Evolutionary conservation across 768 basidiomycete genomes (phyloP), one percentile per base, ranked within the genome.

Genomic region (Hericium coralloides): DNA sequence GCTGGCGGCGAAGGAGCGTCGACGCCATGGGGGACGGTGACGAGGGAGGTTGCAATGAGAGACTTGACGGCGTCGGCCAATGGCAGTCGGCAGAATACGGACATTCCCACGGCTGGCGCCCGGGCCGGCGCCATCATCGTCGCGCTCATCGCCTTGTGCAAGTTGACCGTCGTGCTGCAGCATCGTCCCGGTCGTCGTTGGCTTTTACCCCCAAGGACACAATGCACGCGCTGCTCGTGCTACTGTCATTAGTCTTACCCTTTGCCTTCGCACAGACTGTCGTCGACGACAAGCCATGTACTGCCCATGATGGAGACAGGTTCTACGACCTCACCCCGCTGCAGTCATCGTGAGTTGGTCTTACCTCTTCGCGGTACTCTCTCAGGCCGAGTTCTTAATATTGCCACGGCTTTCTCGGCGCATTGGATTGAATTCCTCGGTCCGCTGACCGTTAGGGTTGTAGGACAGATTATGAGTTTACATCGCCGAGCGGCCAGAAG

Each of bases 251-350:
- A 8, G 31, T 31, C 31, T 31, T 31, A 31, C 31, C 31, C 7
- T 31, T 53, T 58, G 43, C 58, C 54, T 17, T 55, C 56, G 18
- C 38, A 17, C 63, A 55, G 37, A 26, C 43, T 52, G 36, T 65
- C 49, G 70, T 73, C 52, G 67, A 66, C 25, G 84, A 88, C 15
- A 75, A 76, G 49, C 74, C 81, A n/a, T 90, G 88, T 63, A 85
- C 84, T 2, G 65, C 76, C 1, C 79, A 78, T 60, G 73, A 78
- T 18, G 72, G 75, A 36, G 80, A 79, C 25, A 80, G 79, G 37
- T 86, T 74, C 68, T 91, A 83, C 59, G 84, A 90, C 67, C 70
- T 91, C 51, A 88, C 72, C 63, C 73, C 80, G 18, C 76, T 91
- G 39, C 79, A 73, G 61, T 67, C 80, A 49, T 79, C 72, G 87